Base-by-base conservation (phyloP, 176 grass and related monocot species). In the Themeda triandra region DNA sequence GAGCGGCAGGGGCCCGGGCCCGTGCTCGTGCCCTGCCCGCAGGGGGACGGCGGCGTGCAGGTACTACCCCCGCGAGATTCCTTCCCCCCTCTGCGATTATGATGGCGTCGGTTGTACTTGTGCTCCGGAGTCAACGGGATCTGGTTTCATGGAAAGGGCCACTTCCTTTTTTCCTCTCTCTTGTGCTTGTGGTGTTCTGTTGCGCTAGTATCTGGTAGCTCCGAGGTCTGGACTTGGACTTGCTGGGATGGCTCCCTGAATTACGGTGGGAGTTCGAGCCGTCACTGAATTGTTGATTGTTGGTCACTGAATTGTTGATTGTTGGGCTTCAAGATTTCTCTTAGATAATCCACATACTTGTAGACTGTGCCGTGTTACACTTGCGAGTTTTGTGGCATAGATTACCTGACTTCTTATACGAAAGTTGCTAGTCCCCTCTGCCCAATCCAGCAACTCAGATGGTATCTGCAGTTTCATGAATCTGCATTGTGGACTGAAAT, bases 21-120 rank as follows among this genome's bases (percentile, higher is more conserved):
- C 19, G 89, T 91, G 24, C 48, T 91, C 3, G 81, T 69, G 31
- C 81, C 81, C 80, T 91, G 89, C 39, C 75, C 85, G 15, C 76
- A 69, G 10, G 85, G 89, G 29, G 89, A 87, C 63, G 89, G 89
- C 85, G 85, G 89, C 81, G 85, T 91, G 70, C 89, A 91, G 89
- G 89, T 91, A 87, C 10, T 23, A 23, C 6, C 37, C 37, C 39
- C 36, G 4, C 13, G 42, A 46, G 73, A 79, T 73, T 76, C n/a
- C 77, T 44, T 41, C 9, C 9, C 23, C 76, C 46, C 8, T 25
- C 1, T 44, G 62, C 37, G 13, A 31, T n/a, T n/a, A n/a, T 63
- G 64, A 45, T 25, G 45, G 33, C 13, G 29, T 51, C 66, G 25
- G 33, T 71, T 39, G 13, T 81, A 70, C 78, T 23, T 82, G 53